Base-by-base conservation (phyloP, 1,284 basidiomycete species). In the Ceratobasidium sp. region DNA sequence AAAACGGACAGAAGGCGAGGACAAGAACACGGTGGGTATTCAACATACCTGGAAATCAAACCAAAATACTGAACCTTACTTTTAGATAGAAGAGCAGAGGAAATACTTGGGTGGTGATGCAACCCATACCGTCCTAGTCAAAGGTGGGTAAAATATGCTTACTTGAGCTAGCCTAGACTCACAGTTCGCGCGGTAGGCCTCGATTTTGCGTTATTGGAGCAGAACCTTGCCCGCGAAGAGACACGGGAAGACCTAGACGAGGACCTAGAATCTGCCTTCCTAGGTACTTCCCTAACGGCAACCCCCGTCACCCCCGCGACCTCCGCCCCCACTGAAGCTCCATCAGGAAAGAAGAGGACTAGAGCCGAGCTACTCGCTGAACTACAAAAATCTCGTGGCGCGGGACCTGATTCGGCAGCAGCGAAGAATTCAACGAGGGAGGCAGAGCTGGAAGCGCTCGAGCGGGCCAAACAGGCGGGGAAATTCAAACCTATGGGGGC, bases 31-130 rank as follows among this genome's bases (percentile, higher is more conserved):
- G 47, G 93, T 91, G 76, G 78, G 88, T 82, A 69, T n/a, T 17
- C 17, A 29, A n/a, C n/a, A n/a, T 36, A 36, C 31, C 48, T 48
- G 44, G 22, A 24, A 19, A 22, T 47, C 29, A 48, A 41, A 22
- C 22, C 36, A 50, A 48, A 36, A 19, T 44, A 48, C 27, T 44
- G 50, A 73, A 74, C 66, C 54, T 31, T 47, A 19, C 24, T 31
- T 44, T 33, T 74, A 94, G 90, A 84, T 96, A 19, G 93, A 95
- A 71, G 87, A 90, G 74, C 89, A 94, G 80, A 88, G 95, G 56
- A 86, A 86, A 57, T 95, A 94, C 81, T 88, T 97, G 1, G 95
- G 95, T n/a, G 95, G 95, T 45, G 95, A 97, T 81, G 89, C 90
- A 53, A 88, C 91, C 71, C 94, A 97, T 81, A 91, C 93, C 2